These are phyloP conservation scores for Closterium sp. DNA, from an alignment of 139 green algal species.

Conservation along the genomic window DNA sequence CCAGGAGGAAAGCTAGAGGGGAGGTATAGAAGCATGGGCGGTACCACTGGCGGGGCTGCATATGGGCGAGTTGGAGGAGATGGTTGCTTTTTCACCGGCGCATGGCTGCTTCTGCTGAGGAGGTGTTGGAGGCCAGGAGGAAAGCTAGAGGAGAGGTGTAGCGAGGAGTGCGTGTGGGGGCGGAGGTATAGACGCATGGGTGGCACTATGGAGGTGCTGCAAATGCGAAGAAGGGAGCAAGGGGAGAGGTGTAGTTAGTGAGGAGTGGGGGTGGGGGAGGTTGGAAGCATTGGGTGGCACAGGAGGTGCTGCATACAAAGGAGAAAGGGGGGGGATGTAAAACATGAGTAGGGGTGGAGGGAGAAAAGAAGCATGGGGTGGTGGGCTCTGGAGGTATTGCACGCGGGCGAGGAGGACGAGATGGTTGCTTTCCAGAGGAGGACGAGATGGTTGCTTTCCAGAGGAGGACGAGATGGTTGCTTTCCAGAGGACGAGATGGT, in stretches of 20 bases:
- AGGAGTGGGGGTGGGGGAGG: too few relatives aligned
- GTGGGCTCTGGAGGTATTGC: neutral
- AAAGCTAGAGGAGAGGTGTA: neutral
- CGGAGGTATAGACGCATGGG: too few relatives aligned
- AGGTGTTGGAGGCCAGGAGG: constrained; percentile 13
- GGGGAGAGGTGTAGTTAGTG: too few relatives aligned
- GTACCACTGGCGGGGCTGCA: neutral
- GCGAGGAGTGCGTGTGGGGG: too few relatives aligned
- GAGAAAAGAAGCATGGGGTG: neutral
- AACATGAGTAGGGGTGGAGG: too few relatives aligned
- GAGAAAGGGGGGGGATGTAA: too few relatives aligned
- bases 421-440: constrained; percentile 14
- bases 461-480: too few relatives aligned
- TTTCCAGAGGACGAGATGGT: too few relatives aligned
- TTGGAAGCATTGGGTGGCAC: too few relatives aligned
- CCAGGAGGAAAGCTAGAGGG: neutral
- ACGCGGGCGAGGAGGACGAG: neutral
- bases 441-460: too few relatives aligned
- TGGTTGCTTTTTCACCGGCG: constrained; percentile 3
- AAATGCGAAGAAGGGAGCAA: too few relatives aligned
- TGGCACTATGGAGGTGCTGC: neutral
- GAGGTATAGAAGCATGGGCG: neutral
- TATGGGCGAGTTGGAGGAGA: constrained; percentile 6
- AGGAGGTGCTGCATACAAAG: too few relatives aligned
- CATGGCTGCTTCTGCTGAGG: constrained; percentile 30